Conservation (phyloP, 208 protist genomes). For the Lotmaria passim region DNA sequence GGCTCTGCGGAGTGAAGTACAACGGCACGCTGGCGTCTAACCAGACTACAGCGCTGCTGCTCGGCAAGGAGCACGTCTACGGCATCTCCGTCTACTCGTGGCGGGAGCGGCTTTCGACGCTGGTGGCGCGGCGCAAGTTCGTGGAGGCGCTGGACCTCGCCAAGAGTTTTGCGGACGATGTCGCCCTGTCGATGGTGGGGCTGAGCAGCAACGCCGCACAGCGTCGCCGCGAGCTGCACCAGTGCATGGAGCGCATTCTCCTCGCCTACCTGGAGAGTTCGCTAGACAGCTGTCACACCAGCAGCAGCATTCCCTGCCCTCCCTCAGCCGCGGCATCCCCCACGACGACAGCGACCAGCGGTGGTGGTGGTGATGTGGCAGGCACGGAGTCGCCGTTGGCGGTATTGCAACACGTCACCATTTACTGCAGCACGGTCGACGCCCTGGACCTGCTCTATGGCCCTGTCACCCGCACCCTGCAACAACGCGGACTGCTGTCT, state of each 20-base stretch:
- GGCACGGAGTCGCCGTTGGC: conserved; percentile 14
- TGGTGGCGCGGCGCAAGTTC: conserved; percentile 50
- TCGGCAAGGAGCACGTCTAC: conserved; percentile 46
- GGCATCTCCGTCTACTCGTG: conserved; percentile 69
- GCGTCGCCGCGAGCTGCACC: conserved; percentile 45
- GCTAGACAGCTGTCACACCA: neutral
- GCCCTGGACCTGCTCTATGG: conserved; percentile 68
- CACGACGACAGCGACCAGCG: too few relatives aligned
- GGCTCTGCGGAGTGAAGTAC: conserved; percentile 42
- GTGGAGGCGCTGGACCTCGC: conserved; percentile 65
- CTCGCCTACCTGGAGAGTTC: conserved; percentile 41
- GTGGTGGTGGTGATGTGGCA: neutral
- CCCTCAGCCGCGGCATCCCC: neutral
- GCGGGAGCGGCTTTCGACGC: conserved; percentile 57
- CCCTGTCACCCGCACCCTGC: conserved; percentile 38
- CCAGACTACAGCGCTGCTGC: conserved; percentile 35
- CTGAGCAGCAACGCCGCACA: conserved; percentile 37
- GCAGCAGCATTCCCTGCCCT: neutral
- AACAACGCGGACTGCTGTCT: conserved; percentile 24
- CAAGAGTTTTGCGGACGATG: conserved; percentile 62
- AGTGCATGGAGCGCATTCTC: conserved; percentile 56
- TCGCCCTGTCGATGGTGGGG: conserved; percentile 66
- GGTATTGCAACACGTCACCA: conserved; percentile 32
- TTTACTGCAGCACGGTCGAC: conserved; percentile 56
- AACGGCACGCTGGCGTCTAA: conserved; percentile 42